phyloP scores from a whole-genome alignment of 768 basidiomycete species.

The Panellus pusillus region DNA sequence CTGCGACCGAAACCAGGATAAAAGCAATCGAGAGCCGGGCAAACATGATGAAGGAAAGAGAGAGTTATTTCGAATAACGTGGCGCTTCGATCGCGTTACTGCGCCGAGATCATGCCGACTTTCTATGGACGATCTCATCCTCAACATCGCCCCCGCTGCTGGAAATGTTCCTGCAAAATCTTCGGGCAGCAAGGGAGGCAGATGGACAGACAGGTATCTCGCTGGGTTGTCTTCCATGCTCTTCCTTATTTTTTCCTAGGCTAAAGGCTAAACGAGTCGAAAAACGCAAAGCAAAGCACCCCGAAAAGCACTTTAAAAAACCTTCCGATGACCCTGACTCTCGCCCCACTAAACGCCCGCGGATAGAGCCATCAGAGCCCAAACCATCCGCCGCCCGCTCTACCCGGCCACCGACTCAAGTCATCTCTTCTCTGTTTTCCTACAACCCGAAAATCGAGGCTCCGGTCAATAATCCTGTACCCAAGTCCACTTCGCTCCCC shows the following conservation, averaged over 20 bases:
- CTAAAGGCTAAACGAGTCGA: conserved; percentile 71
- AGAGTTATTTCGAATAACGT: conserved; percentile 19
- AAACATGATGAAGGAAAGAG: conserved; percentile 47
- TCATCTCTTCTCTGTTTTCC: conserved; percentile 90
- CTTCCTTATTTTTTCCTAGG: conserved; percentile 37
- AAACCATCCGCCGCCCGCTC: conserved; percentile 14
- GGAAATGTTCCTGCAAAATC: conserved; percentile 26
- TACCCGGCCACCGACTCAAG: conserved; percentile 41
- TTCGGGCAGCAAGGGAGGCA: conserved; percentile 44
- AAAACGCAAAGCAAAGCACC: conserved; percentile 54
- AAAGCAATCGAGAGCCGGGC: conserved; percentile 62
- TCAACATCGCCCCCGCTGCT: conserved; percentile 64
- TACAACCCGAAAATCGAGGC: conserved; percentile 72
- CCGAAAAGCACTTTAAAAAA: conserved; percentile 25
- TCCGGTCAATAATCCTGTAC: conserved; percentile 29
- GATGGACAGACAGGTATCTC: conserved; percentile 77
- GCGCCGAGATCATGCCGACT: too few species aligned
- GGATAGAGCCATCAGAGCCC: conserved; percentile 28
- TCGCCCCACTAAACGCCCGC: conserved; percentile 50
- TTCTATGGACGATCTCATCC: conserved; percentile 58
- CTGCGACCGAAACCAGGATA: conserved; percentile 60
- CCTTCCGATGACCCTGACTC: conserved; percentile 27
- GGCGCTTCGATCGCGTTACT: conserved; percentile 9
- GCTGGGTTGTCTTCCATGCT: conserved; percentile 4
- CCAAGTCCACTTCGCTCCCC: conserved; percentile 42